These are phyloP conservation scores for Alternaria sp. DNA, from an alignment of 2,329 filamentous ascomycete genomes.

Conservation along the genomic window DNA sequence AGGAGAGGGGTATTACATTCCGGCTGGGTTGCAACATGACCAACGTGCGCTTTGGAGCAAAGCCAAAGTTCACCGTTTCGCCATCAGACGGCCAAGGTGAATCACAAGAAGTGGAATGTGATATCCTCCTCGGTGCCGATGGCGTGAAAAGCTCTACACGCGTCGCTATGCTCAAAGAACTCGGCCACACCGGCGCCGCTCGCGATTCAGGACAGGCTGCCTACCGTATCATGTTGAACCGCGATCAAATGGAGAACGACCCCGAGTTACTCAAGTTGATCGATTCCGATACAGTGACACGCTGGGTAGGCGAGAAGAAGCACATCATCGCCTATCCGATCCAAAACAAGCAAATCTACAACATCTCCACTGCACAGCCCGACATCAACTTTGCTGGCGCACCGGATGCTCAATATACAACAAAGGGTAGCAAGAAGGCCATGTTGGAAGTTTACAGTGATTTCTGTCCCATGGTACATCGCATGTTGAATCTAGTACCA, in stretches of 20 bases:
- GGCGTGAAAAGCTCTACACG: slow-evolving; percentile 60
- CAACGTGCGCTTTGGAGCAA: slow-evolving; percentile 64
- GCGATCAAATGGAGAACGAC: slow-evolving; percentile 71
- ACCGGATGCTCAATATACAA: slow-evolving; percentile 68
- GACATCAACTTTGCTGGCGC: slow-evolving; percentile 67
- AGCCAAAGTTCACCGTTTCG: slow-evolving; percentile 66
- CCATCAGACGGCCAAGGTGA: slow-evolving; percentile 62
- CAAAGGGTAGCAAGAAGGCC: slow-evolving; percentile 65
- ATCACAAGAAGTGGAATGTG: slow-evolving; percentile 61
- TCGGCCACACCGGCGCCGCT: slow-evolving; percentile 63
- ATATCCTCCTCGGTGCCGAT: slow-evolving; percentile 58
- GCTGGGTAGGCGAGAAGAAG: slow-evolving; percentile 78
- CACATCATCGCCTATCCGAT: slow-evolving; percentile 84
- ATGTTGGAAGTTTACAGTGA: slow-evolving; percentile 68
- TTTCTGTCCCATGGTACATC: slow-evolving; percentile 68
- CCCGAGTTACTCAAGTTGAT: slow-evolving; percentile 73
- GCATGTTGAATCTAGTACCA: slow-evolving; percentile 68
- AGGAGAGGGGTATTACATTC: slow-evolving; percentile 69
- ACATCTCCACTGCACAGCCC: slow-evolving; percentile 69
- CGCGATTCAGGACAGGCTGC: slow-evolving; percentile 78
- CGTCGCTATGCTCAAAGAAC: slow-evolving; percentile 63
- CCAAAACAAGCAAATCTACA: slow-evolving; percentile 71
- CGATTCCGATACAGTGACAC: slow-evolving; percentile 71
- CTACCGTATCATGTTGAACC: slow-evolving; percentile 79
- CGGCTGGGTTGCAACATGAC: slow-evolving; percentile 68